A percentile compares a stretch with the other conserved stretches of the same genome.
Conservation (phyloP, 129 eudicot genomes). For the Artemisia tridentata region DNA sequence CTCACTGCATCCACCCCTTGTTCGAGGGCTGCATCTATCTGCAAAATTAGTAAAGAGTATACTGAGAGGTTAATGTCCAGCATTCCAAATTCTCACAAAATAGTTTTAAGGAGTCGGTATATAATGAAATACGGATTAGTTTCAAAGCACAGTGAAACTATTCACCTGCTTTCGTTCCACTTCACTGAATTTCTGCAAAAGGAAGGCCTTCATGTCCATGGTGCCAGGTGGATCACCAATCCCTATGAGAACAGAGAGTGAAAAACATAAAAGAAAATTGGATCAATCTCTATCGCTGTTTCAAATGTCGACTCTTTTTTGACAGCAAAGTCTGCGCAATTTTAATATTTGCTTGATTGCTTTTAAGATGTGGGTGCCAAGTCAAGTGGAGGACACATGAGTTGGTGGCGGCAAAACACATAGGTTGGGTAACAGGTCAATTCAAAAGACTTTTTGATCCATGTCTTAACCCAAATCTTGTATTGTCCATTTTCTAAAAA, state of each 20-base stretch:
- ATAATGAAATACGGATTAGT: not conserved
- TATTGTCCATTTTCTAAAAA: too few species aligned
- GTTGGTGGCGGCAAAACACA: too few species aligned
- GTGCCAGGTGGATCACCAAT: slow-evolving; percentile 95
- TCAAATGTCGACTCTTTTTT: not conserved
- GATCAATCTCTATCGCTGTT: not conserved
- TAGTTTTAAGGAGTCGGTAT: not conserved
- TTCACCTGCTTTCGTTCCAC: slow-evolving; percentile 76
- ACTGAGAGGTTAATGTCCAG: not conserved
- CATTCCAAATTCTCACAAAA: not conserved
- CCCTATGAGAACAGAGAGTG: slow-evolving; percentile 41
- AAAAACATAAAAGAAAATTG: not conserved
- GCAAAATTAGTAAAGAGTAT: slow-evolving; percentile 16
- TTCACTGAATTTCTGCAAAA: slow-evolving; percentile 76
- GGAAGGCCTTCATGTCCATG: slow-evolving; percentile 97
- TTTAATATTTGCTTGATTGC: not conserved
- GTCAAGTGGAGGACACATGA: too few species aligned
- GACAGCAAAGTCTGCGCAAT: not conserved
- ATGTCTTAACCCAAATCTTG: too few species aligned
- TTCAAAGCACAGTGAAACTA: slow-evolving; percentile 5
- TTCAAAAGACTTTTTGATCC: too few species aligned
- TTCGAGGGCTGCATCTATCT: slow-evolving; percentile 84
- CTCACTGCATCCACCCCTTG: slow-evolving; percentile 88
- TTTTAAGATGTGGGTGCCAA: too few species aligned
- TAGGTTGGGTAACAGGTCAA: too few species aligned